Base-by-base conservation (phyloP, 257 asterid genomes). In the Vinca minor region DNA sequence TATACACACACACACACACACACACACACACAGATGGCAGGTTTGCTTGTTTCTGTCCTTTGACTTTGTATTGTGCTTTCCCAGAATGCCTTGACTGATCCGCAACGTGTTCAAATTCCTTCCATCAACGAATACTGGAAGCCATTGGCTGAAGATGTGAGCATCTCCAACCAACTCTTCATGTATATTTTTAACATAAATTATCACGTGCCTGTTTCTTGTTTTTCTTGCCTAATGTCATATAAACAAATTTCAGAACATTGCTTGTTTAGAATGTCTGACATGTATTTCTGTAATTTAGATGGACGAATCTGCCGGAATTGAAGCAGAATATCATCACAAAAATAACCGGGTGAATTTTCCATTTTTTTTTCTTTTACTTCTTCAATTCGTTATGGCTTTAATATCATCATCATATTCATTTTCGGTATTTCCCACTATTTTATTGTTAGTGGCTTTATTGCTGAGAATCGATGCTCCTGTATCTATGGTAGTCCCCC, bases 251-350 rank as follows among this genome's bases (percentile, higher is more conserved):
- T 7, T 31, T 55, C 38, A 28, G 20, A 17, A 29, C 13, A 15
- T 31, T 15, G 15, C 31, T 55, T 13, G 17, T 55, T 2, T 45
- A 45, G 55, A 23, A 44, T 17, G n/a, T 32, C 62, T 63, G 46
- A 53, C 31, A 12, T 42, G 45, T 42, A 23, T 60, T 68, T 75
- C 8, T 71, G 70, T 57, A 73, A 64, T 74, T 80, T 85, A 92
- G 97, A 89, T 89, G 98, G 98, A 92, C 44, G 95, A 84, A 70
- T 76, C 96, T 69, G 96, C 96, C 15, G 97, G 98, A 69, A 89
- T 89, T 63, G 98, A 92, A 75, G 91, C 89, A 67, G 98, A 92
- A 74, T 92, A 92, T 84, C 97, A 92, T 73, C 96, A 87, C 79
- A 92, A 87, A 79, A 92, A 87, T 46, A 89, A 78, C 68, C 81